Evolutionary conservation across 495 filamentous ascomycete species (phyloP).

Genomic region (Hypoxylon rickii): DNA sequence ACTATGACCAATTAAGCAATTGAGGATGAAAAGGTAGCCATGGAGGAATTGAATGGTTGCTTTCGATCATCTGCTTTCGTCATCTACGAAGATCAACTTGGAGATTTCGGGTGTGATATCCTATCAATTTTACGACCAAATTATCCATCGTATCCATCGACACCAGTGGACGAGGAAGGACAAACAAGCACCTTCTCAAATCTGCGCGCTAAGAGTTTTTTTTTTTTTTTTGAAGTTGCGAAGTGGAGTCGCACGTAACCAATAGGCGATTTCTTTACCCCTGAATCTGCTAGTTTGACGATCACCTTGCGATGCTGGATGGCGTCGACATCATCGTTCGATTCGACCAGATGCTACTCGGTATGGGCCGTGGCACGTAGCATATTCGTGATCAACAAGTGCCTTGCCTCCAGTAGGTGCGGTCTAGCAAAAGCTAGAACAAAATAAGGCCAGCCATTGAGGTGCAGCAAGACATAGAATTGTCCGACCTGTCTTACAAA

Average conservation of each 20-base stretch:
- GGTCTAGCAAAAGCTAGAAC: too few species aligned
- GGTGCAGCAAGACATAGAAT: constrained; percentile 13
- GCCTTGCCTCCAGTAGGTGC: too few species aligned
- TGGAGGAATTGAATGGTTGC: constrained; percentile 4
- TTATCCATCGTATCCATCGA: too few species aligned
- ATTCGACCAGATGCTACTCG: too few species aligned
- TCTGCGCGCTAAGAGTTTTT: constrained; percentile 9
- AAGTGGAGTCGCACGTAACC: constrained; percentile 1
- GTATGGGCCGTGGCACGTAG: too few species aligned
- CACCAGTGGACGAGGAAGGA: constrained; percentile 1
- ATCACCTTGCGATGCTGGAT: neutral
- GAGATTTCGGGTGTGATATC: neutral
- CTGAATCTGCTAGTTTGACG: constrained; percentile 12
- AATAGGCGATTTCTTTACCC: constrained; percentile 19
- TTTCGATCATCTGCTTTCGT: constrained; percentile 4
- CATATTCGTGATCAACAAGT: too few species aligned
- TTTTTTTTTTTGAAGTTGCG: too few species aligned
- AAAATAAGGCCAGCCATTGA: too few species aligned
- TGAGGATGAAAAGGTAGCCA: constrained; percentile 1
- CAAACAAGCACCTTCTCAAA: constrained; percentile 12
- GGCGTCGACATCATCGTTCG: constrained; percentile 10
- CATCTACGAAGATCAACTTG: constrained; percentile 2
- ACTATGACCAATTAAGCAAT: constrained; percentile 15
- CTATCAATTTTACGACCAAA: neutral
- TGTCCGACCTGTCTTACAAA: constrained; percentile 24